These are phyloP conservation scores for Pythium dissotocum DNA, from an alignment of 352 stramenopile species.

Conservation along the genomic window DNA sequence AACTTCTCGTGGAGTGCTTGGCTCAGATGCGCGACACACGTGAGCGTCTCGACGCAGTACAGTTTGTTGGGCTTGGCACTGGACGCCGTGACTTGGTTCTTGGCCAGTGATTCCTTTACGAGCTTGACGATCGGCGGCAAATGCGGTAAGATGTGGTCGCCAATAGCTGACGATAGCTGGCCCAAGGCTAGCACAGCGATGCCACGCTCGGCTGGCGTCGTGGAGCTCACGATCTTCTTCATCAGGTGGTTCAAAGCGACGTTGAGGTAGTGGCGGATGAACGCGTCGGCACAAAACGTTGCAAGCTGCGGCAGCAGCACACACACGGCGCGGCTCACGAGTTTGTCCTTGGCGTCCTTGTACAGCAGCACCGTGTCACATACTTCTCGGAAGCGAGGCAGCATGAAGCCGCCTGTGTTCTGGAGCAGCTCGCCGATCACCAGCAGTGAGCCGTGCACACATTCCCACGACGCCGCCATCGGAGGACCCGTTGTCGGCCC, in stretches of 20 bases:
- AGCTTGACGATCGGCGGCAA: slow-evolving; percentile 78
- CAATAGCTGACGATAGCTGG: slow-evolving; percentile 90
- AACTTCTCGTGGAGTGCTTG: slow-evolving; percentile 61
- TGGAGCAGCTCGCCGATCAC: slow-evolving; percentile 94
- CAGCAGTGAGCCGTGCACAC: slow-evolving; percentile 94
- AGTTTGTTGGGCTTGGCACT: slow-evolving; percentile 70
- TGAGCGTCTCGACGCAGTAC: slow-evolving; percentile 83
- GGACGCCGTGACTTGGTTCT: slow-evolving; percentile 34
- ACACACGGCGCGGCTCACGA: slow-evolving; percentile 82
- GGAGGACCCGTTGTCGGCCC: slow-evolving; percentile 6
- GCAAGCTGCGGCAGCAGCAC: slow-evolving; percentile 93
- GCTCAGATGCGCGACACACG: slow-evolving; percentile 77
- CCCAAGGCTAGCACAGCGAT: slow-evolving; percentile 94
- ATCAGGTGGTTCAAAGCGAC: slow-evolving; percentile 82
- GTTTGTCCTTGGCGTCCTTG: slow-evolving; percentile 86
- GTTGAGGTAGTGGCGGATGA: slow-evolving; percentile 93
- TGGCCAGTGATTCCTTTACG: slow-evolving; percentile 69
- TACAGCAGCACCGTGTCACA: slow-evolving; percentile 94
- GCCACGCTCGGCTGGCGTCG: slow-evolving; percentile 57
- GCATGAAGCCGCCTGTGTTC: slow-evolving; percentile 96
- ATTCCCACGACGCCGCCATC: slow-evolving; percentile 59
- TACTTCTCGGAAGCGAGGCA: slow-evolving; percentile 95
- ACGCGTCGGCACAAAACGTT: slow-evolving; percentile 90
- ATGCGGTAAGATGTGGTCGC: slow-evolving; percentile 84
- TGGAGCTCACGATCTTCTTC: slow-evolving; percentile 70